Evolutionary conservation across 2,329 filamentous ascomycete genomes (phyloP), one percentile per base, ranked within the genome.

Genomic region (Claviceps purpurea): DNA sequence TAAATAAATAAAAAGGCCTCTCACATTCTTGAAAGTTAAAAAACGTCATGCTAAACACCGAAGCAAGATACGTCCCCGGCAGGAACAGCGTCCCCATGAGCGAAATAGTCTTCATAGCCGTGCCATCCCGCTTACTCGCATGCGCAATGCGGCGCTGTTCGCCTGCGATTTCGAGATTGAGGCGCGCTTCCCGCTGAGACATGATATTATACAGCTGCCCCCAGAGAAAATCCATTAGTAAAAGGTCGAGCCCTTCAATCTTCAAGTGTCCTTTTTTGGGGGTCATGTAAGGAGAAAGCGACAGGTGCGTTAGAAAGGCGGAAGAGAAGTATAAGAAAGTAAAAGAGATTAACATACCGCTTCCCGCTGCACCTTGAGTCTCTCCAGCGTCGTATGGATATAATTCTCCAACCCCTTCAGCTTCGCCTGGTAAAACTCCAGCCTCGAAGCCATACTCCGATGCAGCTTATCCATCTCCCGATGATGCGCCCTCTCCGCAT

Each of bases 11-110:
- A 8, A 41, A 11, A 14, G 7, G 4, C 10, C 3, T 3, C 64
- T 55, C 61, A 72, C 72, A 66, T 41, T 69, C 65, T 56, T 74
- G 73, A 57, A 82, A 83, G 64, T 83, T 74, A 68, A 84, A 84
- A 62, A 84, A 84, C 0, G 78, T 78, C 78, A 82, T 84, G 68
- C 74, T 77, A 58, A 84, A 84, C 24, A 84, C 69, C 0, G 80
- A 83, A 8, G 80, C 74, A 18, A 84, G 70, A 56, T 76, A 81
- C 1, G 79, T 82, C 2, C 79, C 79, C 0, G 80, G 80, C 5
- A 84, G 68, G 58, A 84, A 84, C 42, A 84, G 68, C 42, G 79
- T 78, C 30, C 80, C 81, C 52, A 84, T 74, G 1, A 84, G 71
- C 0, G 79, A 82, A 41, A 84, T 70, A 0, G 78, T 80, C 68